A percentile compares a stretch with the other conserved stretches of the same genome.
Conservation (phyloP, 768 basidiomycete species). For the Tricholoma flavovirens region DNA sequence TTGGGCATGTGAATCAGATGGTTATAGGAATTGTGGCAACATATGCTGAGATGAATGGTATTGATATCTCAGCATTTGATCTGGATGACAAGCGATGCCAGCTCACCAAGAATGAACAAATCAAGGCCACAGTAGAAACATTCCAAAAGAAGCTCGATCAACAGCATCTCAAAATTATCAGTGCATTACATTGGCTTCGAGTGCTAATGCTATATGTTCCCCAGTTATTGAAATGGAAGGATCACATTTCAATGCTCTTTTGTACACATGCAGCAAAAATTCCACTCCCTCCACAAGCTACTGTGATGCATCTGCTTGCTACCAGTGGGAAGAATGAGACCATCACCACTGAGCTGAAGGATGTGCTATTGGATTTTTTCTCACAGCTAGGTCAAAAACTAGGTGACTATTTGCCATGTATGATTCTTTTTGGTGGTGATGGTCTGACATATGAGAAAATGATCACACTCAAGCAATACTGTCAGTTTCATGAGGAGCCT, state of each 20-base stretch:
- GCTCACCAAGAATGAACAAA: background rate
- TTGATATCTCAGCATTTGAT: background rate
- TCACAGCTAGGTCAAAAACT: slow-evolving; percentile 24
- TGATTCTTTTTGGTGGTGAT: slow-evolving; percentile 27
- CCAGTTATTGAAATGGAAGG: slow-evolving; percentile 12
- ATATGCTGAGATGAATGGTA: background rate
- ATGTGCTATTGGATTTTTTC: slow-evolving; percentile 27
- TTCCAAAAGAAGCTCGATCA: background rate
- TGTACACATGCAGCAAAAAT: slow-evolving; percentile 16
- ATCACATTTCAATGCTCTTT: slow-evolving; percentile 17
- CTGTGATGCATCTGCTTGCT: slow-evolving; percentile 23
- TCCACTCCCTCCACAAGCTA: slow-evolving; percentile 3
- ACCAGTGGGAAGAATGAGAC: slow-evolving; percentile 25
- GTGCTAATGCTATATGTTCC: background rate
- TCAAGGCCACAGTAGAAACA: background rate
- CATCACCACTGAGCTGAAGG: slow-evolving; percentile 23
- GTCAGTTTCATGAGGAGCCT: background rate
- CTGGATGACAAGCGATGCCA: background rate
- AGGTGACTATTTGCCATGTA: slow-evolving; percentile 13
- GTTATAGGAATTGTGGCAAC: slow-evolving; percentile 21
- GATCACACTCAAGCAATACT: background rate
- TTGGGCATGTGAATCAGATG: slow-evolving; percentile 23
- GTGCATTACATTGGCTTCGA: background rate
- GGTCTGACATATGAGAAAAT: slow-evolving; percentile 31
- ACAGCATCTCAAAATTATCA: background rate